A percentile compares a stretch with the other conserved stretches of the same genome.
phyloP scores from a whole-genome alignment of 192 early-diverging fungal species.

The Coemansia sp. region DNA sequence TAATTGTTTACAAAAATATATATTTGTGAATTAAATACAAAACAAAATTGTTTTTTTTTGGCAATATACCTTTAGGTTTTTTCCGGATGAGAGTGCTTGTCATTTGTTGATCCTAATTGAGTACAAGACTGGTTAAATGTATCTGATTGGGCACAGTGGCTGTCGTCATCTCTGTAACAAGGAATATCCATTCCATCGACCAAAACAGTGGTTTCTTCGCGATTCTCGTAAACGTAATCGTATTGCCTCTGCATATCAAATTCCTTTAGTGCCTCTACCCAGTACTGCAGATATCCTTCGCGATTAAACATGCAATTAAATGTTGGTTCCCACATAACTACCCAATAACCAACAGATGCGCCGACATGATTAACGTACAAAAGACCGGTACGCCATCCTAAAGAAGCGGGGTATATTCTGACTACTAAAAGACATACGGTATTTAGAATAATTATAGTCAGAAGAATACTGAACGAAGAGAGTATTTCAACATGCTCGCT shows the following conservation, averaged over 20 bases:
- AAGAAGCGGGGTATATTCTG: constrained; percentile 3
- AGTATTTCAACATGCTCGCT: constrained; percentile 14
- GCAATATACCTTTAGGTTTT: neutral
- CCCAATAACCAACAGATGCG: constrained; percentile 10
- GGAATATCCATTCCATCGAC: neutral
- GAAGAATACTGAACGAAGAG: neutral
- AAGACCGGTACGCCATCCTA: constrained; percentile 14
- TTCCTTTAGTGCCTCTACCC: neutral
- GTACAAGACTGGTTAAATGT: neutral
- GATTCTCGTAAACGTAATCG: neutral
- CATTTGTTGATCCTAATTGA: neutral
- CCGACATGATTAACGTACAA: constrained; percentile 16
- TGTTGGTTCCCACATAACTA: constrained; percentile 17
- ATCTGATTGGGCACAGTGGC: neutral
- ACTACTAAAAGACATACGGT: constrained; percentile 12
- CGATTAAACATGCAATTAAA: constrained; percentile 14
- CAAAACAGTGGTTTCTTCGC: neutral
- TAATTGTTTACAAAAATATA: neutral
- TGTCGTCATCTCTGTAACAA: neutral
- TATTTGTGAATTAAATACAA: neutral
- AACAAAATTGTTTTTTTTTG: neutral
- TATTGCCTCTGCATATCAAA: constrained; percentile 6
- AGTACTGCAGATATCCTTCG: constrained; percentile 10
- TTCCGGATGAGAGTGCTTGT: neutral
- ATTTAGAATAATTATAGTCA: constrained; percentile 6